phyloP scores from a whole-genome alignment of 2,329 filamentous ascomycete species.

The Nemania diffusa region DNA sequence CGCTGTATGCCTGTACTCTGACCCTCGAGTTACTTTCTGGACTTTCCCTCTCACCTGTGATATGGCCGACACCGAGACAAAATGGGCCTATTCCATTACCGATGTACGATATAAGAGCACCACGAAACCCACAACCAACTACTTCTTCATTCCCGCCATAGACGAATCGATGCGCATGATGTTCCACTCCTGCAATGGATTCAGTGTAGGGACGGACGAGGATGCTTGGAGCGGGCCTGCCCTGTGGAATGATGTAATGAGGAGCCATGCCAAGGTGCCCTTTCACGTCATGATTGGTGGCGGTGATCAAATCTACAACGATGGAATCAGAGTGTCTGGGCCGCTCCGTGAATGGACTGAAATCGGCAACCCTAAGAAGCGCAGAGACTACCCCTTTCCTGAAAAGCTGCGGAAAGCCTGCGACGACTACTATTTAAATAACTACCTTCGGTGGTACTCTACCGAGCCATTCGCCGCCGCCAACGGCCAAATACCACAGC shows the following conservation, averaged over 20 bases:
- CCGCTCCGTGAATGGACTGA: slow-evolving; percentile 85
- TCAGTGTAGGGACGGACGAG: slow-evolving; percentile 79
- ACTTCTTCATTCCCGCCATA: slow-evolving; percentile 85
- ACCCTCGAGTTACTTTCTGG: slow-evolving; percentile 86
- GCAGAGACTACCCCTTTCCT: slow-evolving; percentile 81
- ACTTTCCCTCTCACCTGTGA: slow-evolving; percentile 85
- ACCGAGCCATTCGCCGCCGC: slow-evolving; percentile 85
- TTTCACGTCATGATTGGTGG: slow-evolving; percentile 97
- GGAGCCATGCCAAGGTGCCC: slow-evolving; percentile 79
- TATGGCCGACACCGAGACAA: slow-evolving; percentile 73
- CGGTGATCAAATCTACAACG: slow-evolving; percentile 97
- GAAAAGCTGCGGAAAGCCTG: slow-evolving; percentile 82
- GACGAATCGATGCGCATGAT: slow-evolving; percentile 96
- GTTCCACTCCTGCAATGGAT: slow-evolving; percentile 99
- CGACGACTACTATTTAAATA: slow-evolving; percentile 90
- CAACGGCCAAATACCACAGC: slow-evolving; percentile 91
- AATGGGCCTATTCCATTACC: slow-evolving; percentile 82
- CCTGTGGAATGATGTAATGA: slow-evolving; percentile 92
- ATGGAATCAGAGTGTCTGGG: slow-evolving; percentile 85
- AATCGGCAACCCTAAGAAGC: slow-evolving; percentile 84
- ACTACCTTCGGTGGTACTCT: slow-evolving; percentile 87
- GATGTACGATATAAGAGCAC: slow-evolving; percentile 70
- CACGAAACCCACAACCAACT: slow-evolving; percentile 68
- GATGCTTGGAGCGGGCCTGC: slow-evolving; percentile 89
- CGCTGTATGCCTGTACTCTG: slow-evolving; percentile 71